phyloP scores from a whole-genome alignment of 495 filamentous ascomycete genomes.

The Tuber brumale region DNA sequence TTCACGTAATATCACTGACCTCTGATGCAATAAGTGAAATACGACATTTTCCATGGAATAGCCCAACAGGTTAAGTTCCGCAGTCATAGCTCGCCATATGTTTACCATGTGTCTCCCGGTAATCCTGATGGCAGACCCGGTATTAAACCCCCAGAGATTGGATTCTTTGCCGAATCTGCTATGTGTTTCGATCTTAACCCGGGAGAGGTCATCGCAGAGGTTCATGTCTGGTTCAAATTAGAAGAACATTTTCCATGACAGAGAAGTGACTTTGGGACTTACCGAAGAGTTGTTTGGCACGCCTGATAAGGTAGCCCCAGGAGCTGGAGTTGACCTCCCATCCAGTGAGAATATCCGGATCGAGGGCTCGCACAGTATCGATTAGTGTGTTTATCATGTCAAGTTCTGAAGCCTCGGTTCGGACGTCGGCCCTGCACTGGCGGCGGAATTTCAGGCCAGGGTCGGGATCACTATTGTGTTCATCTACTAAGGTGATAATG shows the following conservation, averaged over 20 bases:
- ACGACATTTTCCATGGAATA: conserved; percentile 97
- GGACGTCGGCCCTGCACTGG: conserved; percentile 55
- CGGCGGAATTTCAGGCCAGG: conserved; percentile 44
- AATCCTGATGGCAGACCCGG: conserved; percentile 75
- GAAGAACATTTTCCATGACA: conserved; percentile 10
- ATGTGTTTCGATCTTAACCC: conserved; percentile 61
- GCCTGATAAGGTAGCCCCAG: conserved; percentile 93
- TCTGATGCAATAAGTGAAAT: conserved; percentile 73
- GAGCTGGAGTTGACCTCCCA: conserved; percentile 91
- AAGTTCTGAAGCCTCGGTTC: conserved; percentile 70
- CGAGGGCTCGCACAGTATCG: conserved; percentile 73
- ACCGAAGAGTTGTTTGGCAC: conserved; percentile 73
- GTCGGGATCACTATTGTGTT: conserved; percentile 49
- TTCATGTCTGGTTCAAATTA: conserved; percentile 54
- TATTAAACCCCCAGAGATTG: conserved; percentile 87
- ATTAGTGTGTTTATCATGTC: conserved; percentile 75
- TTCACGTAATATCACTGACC: conserved; percentile 15
- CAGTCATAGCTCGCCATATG: conserved; percentile 91
- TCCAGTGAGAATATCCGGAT: conserved; percentile 90
- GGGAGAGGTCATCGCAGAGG: conserved; percentile 80
- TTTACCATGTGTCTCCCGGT: conserved; percentile 95
- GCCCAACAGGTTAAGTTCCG: conserved; percentile 80
- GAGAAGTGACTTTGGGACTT: conserved; percentile 2
- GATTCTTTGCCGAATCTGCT: conserved; percentile 77
- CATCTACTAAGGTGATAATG: conserved; percentile 56